phyloP scores from a whole-genome alignment of 2,329 filamentous ascomycete species.

The Hypoxylon sp. region DNA sequence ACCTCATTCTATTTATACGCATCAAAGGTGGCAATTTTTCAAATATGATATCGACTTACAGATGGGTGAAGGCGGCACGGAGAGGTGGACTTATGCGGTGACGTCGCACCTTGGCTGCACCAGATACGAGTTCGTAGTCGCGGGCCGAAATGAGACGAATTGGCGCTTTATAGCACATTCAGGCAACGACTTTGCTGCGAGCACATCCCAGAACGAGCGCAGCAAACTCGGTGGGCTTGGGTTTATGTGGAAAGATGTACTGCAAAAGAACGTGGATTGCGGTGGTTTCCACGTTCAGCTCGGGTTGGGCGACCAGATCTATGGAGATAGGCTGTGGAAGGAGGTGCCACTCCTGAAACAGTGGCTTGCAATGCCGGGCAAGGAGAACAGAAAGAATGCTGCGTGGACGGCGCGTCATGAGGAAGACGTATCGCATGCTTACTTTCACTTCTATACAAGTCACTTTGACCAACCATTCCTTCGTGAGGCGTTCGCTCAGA shows the following conservation, averaged over 20 bases:
- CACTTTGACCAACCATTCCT: slow-evolving; percentile 98
- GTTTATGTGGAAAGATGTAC: slow-evolving; percentile 99
- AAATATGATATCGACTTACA: slow-evolving; percentile 91
- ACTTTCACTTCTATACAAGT: slow-evolving; percentile 99
- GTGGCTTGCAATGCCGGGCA: slow-evolving; percentile 93
- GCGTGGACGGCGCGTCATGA: slow-evolving; percentile 95
- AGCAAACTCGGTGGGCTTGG: slow-evolving; percentile 88
- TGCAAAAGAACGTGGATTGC: slow-evolving; percentile 97
- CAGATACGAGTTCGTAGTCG: slow-evolving; percentile 97
- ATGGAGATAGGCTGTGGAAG: slow-evolving; percentile 95
- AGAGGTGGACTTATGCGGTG: slow-evolving; percentile 97
- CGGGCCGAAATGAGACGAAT: slow-evolving; percentile 87
- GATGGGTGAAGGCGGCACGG: slow-evolving; percentile 86
- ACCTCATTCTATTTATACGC: slow-evolving; percentile 84
- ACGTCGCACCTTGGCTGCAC: slow-evolving; percentile 97
- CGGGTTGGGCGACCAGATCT: slow-evolving; percentile 93
- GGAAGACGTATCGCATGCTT: slow-evolving; percentile 94
- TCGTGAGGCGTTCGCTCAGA: slow-evolving; percentile 96
- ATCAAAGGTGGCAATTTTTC: slow-evolving; percentile 96
- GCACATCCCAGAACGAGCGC: slow-evolving; percentile 88
- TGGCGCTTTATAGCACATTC: slow-evolving; percentile 98
- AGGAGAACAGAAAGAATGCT: slow-evolving; percentile 91
- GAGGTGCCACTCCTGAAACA: slow-evolving; percentile 94
- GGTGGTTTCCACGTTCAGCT: slow-evolving; percentile 96
- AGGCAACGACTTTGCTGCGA: slow-evolving; percentile 93